These are phyloP conservation scores for Cinnamomum micranthum DNA, from an alignment of 164 flowering plant genomes.

Conservation along the genomic window DNA sequence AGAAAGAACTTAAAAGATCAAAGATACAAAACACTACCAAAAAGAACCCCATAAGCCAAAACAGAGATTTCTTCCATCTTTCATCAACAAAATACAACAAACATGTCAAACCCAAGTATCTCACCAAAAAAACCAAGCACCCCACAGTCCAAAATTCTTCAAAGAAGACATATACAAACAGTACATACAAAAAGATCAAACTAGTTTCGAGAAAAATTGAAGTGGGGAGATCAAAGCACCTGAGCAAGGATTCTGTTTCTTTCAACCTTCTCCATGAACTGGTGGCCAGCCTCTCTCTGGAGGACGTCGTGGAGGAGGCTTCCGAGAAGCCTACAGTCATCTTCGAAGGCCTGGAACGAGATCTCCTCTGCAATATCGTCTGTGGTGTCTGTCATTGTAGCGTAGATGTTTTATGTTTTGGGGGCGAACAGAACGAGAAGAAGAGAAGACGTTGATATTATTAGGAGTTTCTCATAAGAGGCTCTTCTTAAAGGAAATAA, in stretches of 20 bases:
- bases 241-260: conserved; percentile 61
- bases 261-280: conserved; percentile 64
- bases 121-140: neutral
- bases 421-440: neutral
- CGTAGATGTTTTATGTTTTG: neutral
- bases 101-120: neutral
- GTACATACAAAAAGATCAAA: neutral
- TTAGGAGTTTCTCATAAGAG: neutral
- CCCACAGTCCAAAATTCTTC: neutral
- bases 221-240: conserved; percentile 24
- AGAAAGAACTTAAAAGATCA: too few relatives aligned
- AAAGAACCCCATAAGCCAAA: neutral
- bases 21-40: neutral
- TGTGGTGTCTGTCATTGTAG: conserved; percentile 67
- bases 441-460: neutral
- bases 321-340: conserved; percentile 63
- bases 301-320: conserved; percentile 73
- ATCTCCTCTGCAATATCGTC: conserved; percentile 92
- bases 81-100: too few relatives aligned
- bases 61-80: neutral
- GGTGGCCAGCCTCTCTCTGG: conserved; percentile 55
- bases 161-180: neutral
- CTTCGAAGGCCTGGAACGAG: conserved; percentile 77
- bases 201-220: neutral
- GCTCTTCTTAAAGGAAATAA: neutral